A percentile compares a stretch with the other conserved stretches of the same genome.
phyloP scores from a whole-genome alignment of 2,329 filamentous ascomycete species.

The Metarhizium humberi region DNA sequence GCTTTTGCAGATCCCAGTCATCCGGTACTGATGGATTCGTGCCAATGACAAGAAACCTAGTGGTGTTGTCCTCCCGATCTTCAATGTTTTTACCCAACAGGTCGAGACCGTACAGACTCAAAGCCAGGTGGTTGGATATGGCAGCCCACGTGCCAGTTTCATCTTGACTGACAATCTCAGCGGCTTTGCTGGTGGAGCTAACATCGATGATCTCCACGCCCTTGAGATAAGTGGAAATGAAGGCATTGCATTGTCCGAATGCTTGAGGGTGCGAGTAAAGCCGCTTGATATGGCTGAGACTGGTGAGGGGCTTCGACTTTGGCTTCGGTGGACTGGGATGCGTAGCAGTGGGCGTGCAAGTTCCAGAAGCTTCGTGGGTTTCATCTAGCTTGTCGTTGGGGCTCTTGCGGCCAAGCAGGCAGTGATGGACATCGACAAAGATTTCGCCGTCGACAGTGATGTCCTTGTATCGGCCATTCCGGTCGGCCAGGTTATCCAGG shows the following conservation, averaged over 20 bases:
- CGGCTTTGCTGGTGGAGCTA: constrained; percentile 76
- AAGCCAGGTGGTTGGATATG: constrained; percentile 68
- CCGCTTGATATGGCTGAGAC: constrained; percentile 56
- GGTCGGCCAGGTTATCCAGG: constrained; percentile 78
- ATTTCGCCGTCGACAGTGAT: constrained; percentile 73
- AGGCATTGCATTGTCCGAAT: constrained; percentile 79
- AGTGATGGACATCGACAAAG: constrained; percentile 85
- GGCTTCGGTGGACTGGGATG: constrained; percentile 36
- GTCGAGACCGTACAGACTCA: constrained; percentile 55
- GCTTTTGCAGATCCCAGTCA: constrained; percentile 17
- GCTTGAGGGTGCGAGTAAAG: constrained; percentile 93
- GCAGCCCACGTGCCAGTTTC: constrained; percentile 57
- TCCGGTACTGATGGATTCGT: constrained; percentile 18
- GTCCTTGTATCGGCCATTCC: constrained; percentile 51
- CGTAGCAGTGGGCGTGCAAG: constrained; percentile 39
- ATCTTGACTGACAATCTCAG: constrained; percentile 61
- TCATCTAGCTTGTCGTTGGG: constrained; percentile 18
- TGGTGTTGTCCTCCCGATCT: constrained; percentile 68
- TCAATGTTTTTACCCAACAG: constrained; percentile 63
- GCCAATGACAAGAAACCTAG: constrained; percentile 63
- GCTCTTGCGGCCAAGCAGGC: constrained; percentile 53
- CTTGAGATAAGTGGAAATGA: constrained; percentile 61
- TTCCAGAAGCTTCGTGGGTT: constrained; percentile 27
- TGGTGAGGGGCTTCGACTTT: constrained; percentile 35
- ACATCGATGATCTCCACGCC: constrained; percentile 74